These are phyloP conservation scores for Calonectria hongkongensis DNA, from an alignment of 2,329 filamentous ascomycete species.

Conservation along the genomic window DNA sequence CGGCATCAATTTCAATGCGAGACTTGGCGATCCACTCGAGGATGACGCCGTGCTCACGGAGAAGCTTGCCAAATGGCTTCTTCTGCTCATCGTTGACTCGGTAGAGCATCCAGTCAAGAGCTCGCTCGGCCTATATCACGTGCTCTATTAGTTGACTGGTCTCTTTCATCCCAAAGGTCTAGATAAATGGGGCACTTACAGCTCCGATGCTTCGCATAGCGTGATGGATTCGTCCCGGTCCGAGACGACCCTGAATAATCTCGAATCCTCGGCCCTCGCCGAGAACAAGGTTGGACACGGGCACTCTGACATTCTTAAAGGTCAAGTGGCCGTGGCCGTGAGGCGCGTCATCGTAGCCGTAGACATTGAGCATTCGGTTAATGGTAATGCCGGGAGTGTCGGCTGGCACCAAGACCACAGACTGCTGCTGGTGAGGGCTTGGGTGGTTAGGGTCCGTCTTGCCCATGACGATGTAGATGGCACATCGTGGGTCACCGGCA, in stretches of 20 bases:
- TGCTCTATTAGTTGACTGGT: constrained; percentile 32
- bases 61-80: constrained; percentile 91
- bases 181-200: constrained; percentile 63
- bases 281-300: constrained; percentile 88
- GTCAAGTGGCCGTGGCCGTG: constrained; percentile 96
- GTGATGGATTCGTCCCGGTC: constrained; percentile 97
- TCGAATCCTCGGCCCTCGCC: constrained; percentile 97
- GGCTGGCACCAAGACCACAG: constrained; percentile 91
- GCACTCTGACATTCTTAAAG: constrained; percentile 93
- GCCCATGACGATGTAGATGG: constrained; percentile 97
- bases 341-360: constrained; percentile 98
- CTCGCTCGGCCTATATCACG: constrained; percentile 81
- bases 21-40: constrained; percentile 96
- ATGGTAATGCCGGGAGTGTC: constrained; percentile 91
- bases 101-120: constrained; percentile 95
- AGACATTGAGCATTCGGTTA: constrained; percentile 93
- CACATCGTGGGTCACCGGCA: constrained; percentile 92
- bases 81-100: constrained; percentile 94
- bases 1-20: constrained; percentile 94
- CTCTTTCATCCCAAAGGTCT: background rate
- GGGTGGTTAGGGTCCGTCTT: constrained; percentile 87
- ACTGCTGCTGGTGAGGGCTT: constrained; percentile 92
- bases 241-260: constrained; percentile 97
- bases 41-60: constrained; percentile 93
- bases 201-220: constrained; percentile 96